Base-by-base conservation (phyloP, 306 rosid species). In the Quercus rubra region DNA sequence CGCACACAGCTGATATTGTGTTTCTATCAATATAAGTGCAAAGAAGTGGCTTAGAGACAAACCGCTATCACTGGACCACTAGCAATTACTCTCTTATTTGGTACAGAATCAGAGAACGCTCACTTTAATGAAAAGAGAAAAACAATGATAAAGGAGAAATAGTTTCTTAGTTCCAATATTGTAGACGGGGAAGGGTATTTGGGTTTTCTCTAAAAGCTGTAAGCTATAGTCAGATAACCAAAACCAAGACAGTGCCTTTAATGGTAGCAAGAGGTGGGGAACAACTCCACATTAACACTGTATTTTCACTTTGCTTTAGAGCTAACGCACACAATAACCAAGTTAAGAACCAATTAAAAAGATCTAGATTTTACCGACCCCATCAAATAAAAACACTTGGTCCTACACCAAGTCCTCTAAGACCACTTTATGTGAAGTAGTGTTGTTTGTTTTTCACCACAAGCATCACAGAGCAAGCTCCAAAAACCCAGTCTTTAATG, bases 61-160 rank as follows among this genome's bases (percentile, higher is more conserved):
- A 31, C 5, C 6, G 41, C 72, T 74, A 11, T 38, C 7, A 5
- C 66, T 75, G 21, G 67, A 79, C 68, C 58, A 62, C 51, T 52
- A 35, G 41, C 23, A 21, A 56, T 38, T 54, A 14, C 72, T 74
- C 61, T 2, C 61, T 70, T 35, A 18, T 70, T 76, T 74, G 70
- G 79, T 27, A 78, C 51, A 74, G 75, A 77, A 74, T 69, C 75
- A 56, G 56, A 56, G 56, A 64, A 49, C 70, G 73, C 80, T 75
- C 73, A 55, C 81, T 81, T 76, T 81, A 78, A 78, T 5, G 71
- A 71, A 41, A 58, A 49, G 19, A n/a, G 54, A 30, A 30, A 43
- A 64, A 55, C 57, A 20, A 1, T 6, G 51, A n/a, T 23, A 55
- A 9, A 41, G 28, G 13, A 28, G 55, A 28, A 62, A 61, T 19